Percentiles rank a stretch among this genome's conserved stretches.
Evolutionary conservation across 805 yeast species (phyloP).

Genomic region (Saturnispora serradocipensis): DNA sequence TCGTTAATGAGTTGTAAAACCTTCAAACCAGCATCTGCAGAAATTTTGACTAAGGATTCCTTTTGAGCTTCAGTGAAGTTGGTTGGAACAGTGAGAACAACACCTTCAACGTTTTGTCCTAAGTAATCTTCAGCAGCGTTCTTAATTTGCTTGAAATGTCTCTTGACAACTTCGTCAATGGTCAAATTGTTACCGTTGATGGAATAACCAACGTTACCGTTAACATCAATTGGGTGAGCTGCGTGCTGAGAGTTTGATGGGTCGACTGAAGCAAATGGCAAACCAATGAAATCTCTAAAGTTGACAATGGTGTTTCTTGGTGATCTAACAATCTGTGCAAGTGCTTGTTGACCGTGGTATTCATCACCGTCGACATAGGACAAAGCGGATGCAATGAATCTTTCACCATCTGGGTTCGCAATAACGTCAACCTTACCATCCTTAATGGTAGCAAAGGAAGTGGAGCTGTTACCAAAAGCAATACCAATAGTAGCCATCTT

Average conservation of each 20-base stretch:
- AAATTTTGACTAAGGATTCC: slow-evolving; percentile 48
- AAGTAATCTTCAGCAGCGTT: slow-evolving; percentile 88
- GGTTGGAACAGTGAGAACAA: slow-evolving; percentile 85
- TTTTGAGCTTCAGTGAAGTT: slow-evolving; percentile 72
- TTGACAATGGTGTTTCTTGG: slow-evolving; percentile 76
- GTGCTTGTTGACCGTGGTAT: slow-evolving; percentile 95
- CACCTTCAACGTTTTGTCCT: slow-evolving; percentile 73
- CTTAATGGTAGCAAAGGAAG: slow-evolving; percentile 83
- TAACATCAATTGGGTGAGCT: slow-evolving; percentile 55
- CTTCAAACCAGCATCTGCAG: slow-evolving; percentile 64
- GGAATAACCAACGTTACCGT: slow-evolving; percentile 62
- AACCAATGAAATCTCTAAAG: slow-evolving; percentile 90
- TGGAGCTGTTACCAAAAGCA: slow-evolving; percentile 92
- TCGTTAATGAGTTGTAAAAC: slow-evolving; percentile 85
- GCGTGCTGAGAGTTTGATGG: slow-evolving; percentile 53
- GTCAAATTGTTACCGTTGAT: slow-evolving; percentile 50
- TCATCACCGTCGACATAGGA: slow-evolving; percentile 92
- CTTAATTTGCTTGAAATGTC: slow-evolving; percentile 77
- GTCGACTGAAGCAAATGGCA: slow-evolving; percentile 60
- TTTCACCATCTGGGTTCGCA: slow-evolving; percentile 98
- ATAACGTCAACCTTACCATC: slow-evolving; percentile 95
- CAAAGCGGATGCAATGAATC: slow-evolving; percentile 87
- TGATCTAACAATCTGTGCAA: slow-evolving; percentile 86
- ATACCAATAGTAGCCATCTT: slow-evolving; percentile 72
- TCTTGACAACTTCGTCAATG: slow-evolving; percentile 68